phyloP scores from a whole-genome alignment of 495 filamentous ascomycete species.

The Penicillium verhagenii region DNA sequence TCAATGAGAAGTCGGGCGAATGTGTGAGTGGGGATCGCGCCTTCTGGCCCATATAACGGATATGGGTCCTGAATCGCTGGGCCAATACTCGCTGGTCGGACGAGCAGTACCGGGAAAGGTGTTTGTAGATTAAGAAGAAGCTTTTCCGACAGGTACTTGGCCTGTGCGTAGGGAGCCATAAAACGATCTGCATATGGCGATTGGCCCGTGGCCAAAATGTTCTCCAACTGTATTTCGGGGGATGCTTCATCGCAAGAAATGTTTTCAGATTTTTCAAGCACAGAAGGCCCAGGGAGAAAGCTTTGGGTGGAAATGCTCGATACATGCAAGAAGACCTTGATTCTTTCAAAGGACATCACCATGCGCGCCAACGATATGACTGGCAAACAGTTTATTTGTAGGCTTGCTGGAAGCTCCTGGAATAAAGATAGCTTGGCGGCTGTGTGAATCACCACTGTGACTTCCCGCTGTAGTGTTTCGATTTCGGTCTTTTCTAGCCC shows the following conservation, averaged over 20 bases:
- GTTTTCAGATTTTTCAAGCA: constrained; percentile 12
- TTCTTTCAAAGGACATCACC: constrained; percentile 3
- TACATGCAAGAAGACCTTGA: constrained; percentile 14
- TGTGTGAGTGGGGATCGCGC: constrained; percentile 3
- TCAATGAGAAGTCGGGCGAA: neutral
- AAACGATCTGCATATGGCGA: constrained; percentile 11
- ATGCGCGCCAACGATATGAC: neutral
- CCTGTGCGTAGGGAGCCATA: constrained; percentile 15
- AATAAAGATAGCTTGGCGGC: constrained; percentile 18
- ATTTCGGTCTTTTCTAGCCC: constrained; percentile 5
- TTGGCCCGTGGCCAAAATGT: constrained; percentile 5
- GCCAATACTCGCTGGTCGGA: constrained; percentile 17
- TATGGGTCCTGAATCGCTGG: constrained; percentile 24
- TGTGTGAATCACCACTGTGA: constrained; percentile 14
- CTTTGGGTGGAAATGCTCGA: constrained; percentile 12
- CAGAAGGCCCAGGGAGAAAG: constrained; percentile 10
- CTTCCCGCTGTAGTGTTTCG: constrained; percentile 5
- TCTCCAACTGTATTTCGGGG: neutral
- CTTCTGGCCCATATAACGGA: constrained; percentile 15
- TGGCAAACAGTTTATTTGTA: constrained; percentile 13
- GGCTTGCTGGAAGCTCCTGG: constrained; percentile 1
- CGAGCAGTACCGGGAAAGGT: constrained; percentile 10
- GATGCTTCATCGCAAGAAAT: neutral
- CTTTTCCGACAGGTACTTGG: constrained; percentile 25
- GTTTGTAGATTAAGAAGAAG: constrained; percentile 3